Evolutionary conservation across 202 grass and related monocot genomes (phyloP).

Genomic region (Panicum hallii): DNA sequence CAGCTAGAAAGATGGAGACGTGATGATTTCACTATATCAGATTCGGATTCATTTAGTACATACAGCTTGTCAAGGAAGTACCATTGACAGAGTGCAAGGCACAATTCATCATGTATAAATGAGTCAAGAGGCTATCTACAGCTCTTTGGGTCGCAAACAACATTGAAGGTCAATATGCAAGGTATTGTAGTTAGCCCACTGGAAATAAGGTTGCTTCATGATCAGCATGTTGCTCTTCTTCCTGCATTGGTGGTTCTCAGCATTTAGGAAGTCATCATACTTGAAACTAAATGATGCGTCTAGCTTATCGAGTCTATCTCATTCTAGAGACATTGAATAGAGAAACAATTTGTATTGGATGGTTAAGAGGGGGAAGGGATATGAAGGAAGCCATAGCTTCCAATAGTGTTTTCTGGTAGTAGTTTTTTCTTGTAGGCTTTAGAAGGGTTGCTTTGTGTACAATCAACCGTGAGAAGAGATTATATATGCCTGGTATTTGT

Average conservation of each 20-base stretch:
- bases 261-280: constrained; percentile 7
- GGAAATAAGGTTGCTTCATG: constrained; percentile 30
- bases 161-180: constrained; percentile 23
- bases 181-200: constrained; percentile 21
- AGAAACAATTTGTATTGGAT: constrained; percentile 33
- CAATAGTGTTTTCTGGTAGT: neutral
- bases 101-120: constrained; percentile 20
- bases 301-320: constrained; percentile 33
- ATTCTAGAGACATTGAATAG: constrained; percentile 20
- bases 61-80: constrained; percentile 48
- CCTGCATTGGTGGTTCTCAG: constrained; percentile 13
- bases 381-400: constrained; percentile 21
- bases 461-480: neutral
- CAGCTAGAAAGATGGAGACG: constrained; percentile 77
- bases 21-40: constrained; percentile 64
- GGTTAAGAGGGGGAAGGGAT: constrained; percentile 8
- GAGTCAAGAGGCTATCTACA: constrained; percentile 21
- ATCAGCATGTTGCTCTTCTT: constrained; percentile 21
- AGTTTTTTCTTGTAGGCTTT: neutral
- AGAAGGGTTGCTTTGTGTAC: constrained; percentile 25
- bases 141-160: neutral
- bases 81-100: constrained; percentile 35
- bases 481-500: constrained; percentile 14
- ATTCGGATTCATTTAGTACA: constrained; percentile 59
- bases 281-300: neutral